phyloP scores from a whole-genome alignment of 192 early-diverging fungal species.

The Umbelopsis isabellina region DNA sequence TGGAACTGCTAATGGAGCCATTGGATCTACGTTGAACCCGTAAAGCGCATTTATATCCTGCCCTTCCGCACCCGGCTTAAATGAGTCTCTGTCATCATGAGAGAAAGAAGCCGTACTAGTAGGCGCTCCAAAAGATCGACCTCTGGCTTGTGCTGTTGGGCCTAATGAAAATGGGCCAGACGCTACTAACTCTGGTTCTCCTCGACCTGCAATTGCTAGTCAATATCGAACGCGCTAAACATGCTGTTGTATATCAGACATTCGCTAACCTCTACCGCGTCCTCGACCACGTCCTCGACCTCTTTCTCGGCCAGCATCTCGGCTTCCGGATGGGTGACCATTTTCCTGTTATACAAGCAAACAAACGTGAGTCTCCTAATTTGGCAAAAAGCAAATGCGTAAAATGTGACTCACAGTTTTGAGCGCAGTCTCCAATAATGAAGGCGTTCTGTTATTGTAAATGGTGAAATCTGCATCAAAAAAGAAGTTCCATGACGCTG shows the following conservation, averaged over 20 bases:
- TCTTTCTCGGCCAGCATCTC: conserved; percentile 29
- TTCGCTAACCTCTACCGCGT: conserved; percentile 47
- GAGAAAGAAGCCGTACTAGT: neutral
- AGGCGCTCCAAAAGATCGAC: conserved; percentile 9
- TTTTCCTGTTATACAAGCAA: neutral
- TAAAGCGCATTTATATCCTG: neutral
- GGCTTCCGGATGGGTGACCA: neutral
- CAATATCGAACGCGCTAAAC: neutral
- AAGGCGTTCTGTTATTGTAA: conserved; percentile 30
- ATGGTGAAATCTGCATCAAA: neutral
- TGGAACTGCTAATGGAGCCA: conserved; percentile 15
- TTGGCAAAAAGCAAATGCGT: neutral
- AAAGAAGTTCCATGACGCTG: neutral
- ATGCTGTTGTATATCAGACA: neutral
- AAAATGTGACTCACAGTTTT: conserved; percentile 29
- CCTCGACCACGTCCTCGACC: conserved; percentile 49
- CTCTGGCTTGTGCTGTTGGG: conserved; percentile 37
- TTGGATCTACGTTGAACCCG: conserved; percentile 10
- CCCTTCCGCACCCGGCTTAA: neutral
- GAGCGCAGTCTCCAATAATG: conserved; percentile 40
- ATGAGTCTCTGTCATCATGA: neutral
- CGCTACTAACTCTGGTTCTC: conserved; percentile 37
- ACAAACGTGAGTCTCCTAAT: neutral
- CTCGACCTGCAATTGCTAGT: neutral
- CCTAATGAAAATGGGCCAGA: conserved; percentile 59